These are phyloP conservation scores for Helotiales sp. DNA, from an alignment of 2,329 filamentous ascomycete species.

Conservation along the genomic window DNA sequence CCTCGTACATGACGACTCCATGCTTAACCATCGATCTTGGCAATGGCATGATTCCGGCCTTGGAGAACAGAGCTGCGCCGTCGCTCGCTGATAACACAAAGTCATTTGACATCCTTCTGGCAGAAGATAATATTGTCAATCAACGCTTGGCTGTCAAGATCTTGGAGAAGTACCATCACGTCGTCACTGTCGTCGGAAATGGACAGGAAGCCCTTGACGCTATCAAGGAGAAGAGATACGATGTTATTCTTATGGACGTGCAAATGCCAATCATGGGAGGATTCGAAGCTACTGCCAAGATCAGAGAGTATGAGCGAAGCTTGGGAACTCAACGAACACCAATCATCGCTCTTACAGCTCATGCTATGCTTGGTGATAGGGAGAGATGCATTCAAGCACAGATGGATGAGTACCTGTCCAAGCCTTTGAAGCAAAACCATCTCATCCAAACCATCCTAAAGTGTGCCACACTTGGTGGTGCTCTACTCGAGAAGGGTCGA, in stretches of 20 bases:
- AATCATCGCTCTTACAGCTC: slow-evolving; percentile 94
- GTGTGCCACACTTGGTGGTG: slow-evolving; percentile 87
- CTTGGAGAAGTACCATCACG: slow-evolving; percentile 92
- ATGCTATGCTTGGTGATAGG: slow-evolving; percentile 97
- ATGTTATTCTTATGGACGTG: slow-evolving; percentile 98
- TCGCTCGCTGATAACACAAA: slow-evolving; percentile 91
- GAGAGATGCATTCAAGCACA: slow-evolving; percentile 98
- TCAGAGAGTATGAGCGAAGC: slow-evolving; percentile 88
- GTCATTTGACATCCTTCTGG: slow-evolving; percentile 91
- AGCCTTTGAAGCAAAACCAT: slow-evolving; percentile 94
- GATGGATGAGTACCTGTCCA: slow-evolving; percentile 99
- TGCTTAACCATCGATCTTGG: slow-evolving; percentile 92
- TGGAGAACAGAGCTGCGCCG: slow-evolving; percentile 90
- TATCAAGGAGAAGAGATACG: slow-evolving; percentile 89
- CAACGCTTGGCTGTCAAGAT: slow-evolving; percentile 96
- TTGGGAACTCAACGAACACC: slow-evolving; percentile 81
- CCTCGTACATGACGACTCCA: slow-evolving; percentile 98
- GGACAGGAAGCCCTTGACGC: slow-evolving; percentile 89
- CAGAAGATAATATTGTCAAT: slow-evolving; percentile 97
- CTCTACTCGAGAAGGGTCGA: slow-evolving; percentile 74
- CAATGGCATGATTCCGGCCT: slow-evolving; percentile 92
- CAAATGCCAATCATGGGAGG: slow-evolving; percentile 99
- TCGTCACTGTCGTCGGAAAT: slow-evolving; percentile 91
- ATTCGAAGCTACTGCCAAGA: slow-evolving; percentile 95
- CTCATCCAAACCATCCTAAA: slow-evolving; percentile 98